Percentiles rank a stretch among this genome's conserved stretches.
These are phyloP conservation scores for Alternaria tenuissima DNA, from an alignment of 2,329 filamentous ascomycete species.

Conservation along the genomic window DNA sequence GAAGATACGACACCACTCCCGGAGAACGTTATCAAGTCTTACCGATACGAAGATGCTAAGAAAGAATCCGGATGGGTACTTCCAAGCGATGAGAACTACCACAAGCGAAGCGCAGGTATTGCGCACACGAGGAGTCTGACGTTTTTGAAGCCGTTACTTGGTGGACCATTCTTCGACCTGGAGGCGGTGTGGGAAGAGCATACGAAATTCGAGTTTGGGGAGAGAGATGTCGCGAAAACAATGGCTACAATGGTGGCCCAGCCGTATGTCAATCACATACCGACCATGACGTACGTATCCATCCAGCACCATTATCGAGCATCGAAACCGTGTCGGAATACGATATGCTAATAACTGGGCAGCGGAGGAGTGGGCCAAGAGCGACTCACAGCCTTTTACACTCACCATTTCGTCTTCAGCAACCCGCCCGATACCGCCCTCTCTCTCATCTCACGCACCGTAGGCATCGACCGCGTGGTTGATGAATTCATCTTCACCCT, in stretches of 20 bases:
- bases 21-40: conserved; percentile 30
- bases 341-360: neutral
- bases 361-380: conserved; percentile 72
- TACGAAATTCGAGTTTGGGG: conserved; percentile 73
- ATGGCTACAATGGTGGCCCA: conserved; percentile 85
- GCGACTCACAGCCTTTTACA: conserved; percentile 72
- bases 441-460: conserved; percentile 74
- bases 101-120: conserved; percentile 64
- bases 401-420: conserved; percentile 75
- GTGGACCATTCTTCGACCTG: conserved; percentile 75
- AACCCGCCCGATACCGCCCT: conserved; percentile 73
- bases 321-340: neutral
- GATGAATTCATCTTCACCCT: conserved; percentile 49
- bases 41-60: conserved; percentile 36
- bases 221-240: conserved; percentile 73
- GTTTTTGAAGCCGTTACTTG: conserved; percentile 69
- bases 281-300: conserved; percentile 62
- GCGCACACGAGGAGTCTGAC: conserved; percentile 71
- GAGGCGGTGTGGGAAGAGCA: conserved; percentile 84
- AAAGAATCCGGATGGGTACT: conserved; percentile 39
- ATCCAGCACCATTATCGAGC: neutral
- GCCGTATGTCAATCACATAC: conserved; percentile 81
- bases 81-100: conserved; percentile 43
- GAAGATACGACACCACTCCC: neutral
- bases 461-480: conserved; percentile 73